Base-by-base conservation (phyloP, 768 basidiomycete species). In the Kondoa subrosea region DNA sequence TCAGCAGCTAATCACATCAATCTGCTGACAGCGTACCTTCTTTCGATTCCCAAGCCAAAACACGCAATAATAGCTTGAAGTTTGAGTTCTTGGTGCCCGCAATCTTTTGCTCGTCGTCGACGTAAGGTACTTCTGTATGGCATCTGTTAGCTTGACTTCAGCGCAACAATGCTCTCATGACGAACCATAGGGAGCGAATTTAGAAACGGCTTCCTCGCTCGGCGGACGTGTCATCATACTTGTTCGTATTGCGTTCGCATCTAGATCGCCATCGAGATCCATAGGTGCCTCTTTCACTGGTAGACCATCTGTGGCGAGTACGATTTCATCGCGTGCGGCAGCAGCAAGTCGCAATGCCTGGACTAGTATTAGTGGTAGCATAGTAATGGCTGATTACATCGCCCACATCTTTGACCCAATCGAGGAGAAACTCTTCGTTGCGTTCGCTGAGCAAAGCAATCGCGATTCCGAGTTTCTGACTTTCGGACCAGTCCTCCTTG, bases 391-490 rank as follows among this genome's bases (percentile, higher is more conserved):
- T 25, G 8, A 8, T 4, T 25, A 63, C n/a, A 21, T 33, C 15
- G 78, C 87, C 72, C 75, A 91, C 92, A 75, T 88, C 83, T 73
- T 85, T 85, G 60, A 85, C 82, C 88, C 90, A 91, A 67, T 85
- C 82, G 30, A 93, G 82, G 56, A 90, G 79, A 32, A 81, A 81
- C 66, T 78, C 77, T 72, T 86, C 80, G 8, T 81, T 85, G 17
- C 81, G 81, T 62, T 89, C 86, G 8, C 85, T 79, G 15, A 96
- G 81, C 59, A 83, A 82, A 56, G 84, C 84, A 68, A 95, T 82
- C 1, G 85, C 85, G 71, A 96, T 89, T 1, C 88, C 92, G 60
- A 97, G 80, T 76, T 96, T 85, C 74, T 96, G 86, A 72, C 85
- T 89, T 85, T 86, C 87, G 17, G 87, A 73, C 69, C 70, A 31